Evolutionary conservation across 164 flowering plant species (phyloP), one percentile per base, ranked within the genome.

Genomic region (Cinnamomum micranthum): DNA sequence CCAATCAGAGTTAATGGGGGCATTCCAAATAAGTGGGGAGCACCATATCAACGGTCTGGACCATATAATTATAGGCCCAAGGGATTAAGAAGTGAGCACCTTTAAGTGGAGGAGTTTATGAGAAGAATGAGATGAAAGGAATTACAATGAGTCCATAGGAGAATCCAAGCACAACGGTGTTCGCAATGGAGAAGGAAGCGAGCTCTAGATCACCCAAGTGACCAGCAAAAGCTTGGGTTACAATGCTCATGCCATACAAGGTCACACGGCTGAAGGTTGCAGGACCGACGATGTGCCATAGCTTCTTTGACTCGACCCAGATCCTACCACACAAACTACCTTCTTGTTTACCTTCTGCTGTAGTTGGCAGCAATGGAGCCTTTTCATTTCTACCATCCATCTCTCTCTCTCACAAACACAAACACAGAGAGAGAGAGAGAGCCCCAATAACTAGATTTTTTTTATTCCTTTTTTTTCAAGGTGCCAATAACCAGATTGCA

Each of bases 271-370:
- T 86, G 82, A 89, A 83, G 23, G 86, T 83, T 60, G 90, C 52
- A 2, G 91, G 93, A 15, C 89, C 93, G 0, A 78, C 89, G 50
- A 89, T 85, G 35, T 70, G 81, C 90, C 89, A 88, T 77, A 88
- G 85, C 73, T 83, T 82, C 82, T 80, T 83, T 9, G 89, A 73
- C 77, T 88, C 91, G 4, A 79, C 68, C 88, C 85, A 86, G 3
- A 83, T 65, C 71, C 75, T 83, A 23, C 6, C 73, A 22, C 9
- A n/a, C 17, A 76, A 50, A 25, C 50, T 33, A 24, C 70, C 67
- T 9, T 73, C 28, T 47, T 63, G 9, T 22, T 58, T 22, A 5
- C 31, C 60, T 4, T 50, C 35, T 4, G 17, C 69, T 63, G 35
- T 9, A 1, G n/a, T 25, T 33, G 1, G 5, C 11, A 75, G 47